Percentiles rank a stretch among this genome's conserved stretches.
Conservation (phyloP, 2,329 filamentous ascomycete species). For the Escovopsis sp. region DNA sequence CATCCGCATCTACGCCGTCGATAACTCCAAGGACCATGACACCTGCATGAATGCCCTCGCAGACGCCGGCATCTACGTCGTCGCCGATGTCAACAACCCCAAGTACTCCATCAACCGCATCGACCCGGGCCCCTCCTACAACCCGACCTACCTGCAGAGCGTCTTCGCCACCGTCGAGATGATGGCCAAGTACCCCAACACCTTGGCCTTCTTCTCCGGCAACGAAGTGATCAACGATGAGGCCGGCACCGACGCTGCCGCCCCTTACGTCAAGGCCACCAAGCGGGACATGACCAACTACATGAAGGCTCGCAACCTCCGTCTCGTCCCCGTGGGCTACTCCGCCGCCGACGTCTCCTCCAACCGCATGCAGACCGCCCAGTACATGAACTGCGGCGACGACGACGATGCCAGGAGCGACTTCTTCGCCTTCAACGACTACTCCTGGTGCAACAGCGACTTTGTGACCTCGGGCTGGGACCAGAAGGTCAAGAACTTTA, state of each 20-base stretch:
- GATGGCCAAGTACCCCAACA: conserved; percentile 74
- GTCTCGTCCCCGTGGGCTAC: conserved; percentile 61
- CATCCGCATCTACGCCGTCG: conserved; percentile 81
- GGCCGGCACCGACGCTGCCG: conserved; percentile 45
- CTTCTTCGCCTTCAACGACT: conserved; percentile 84
- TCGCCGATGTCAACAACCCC: conserved; percentile 82
- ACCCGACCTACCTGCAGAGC: conserved; percentile 67
- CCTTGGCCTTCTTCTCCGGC: conserved; percentile 70
- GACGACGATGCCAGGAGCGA: conserved; percentile 69
- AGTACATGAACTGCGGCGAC: conserved; percentile 87
- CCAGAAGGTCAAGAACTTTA: conserved; percentile 77
- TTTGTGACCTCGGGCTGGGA: conserved; percentile 67
- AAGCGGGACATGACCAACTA: conserved; percentile 65
- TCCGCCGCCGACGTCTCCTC: conserved; percentile 65
- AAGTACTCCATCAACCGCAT: conserved; percentile 75
- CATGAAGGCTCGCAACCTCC: conserved; percentile 45
- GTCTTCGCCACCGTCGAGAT: conserved; percentile 80
- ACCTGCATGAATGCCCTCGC: conserved; percentile 71
- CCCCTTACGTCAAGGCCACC: conserved; percentile 64
- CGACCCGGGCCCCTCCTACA: conserved; percentile 69
- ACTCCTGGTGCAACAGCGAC: conserved; percentile 68
- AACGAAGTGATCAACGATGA: conserved; percentile 67
- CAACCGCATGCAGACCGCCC: conserved; percentile 74
- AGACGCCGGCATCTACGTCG: conserved; percentile 81
- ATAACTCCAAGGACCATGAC: conserved; percentile 72